Evolutionary conservation across 176 grass and related monocot species (phyloP).

Genomic region (Musa beccarii): DNA sequence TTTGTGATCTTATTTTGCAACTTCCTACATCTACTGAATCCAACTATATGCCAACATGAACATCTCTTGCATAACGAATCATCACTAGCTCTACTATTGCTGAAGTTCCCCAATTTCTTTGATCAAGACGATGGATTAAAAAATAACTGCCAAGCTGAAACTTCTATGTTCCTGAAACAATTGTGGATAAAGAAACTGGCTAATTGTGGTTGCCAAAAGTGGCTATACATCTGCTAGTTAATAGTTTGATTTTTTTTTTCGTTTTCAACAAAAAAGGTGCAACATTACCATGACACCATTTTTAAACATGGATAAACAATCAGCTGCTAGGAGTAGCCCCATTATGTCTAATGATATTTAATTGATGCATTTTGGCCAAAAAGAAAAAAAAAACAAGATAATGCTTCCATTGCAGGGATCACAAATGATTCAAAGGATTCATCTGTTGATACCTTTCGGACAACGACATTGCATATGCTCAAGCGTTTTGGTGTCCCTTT

Average conservation of each 20-base stretch:
- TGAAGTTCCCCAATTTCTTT: too few species aligned
- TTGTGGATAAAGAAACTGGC: background rate
- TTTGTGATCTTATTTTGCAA: too few species aligned
- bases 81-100: too few species aligned
- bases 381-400: background rate
- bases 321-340: background rate
- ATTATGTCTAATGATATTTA: background rate
- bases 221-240: background rate
- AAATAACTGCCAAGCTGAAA: too few species aligned
- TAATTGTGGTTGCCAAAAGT: background rate
- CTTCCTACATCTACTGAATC: too few species aligned
- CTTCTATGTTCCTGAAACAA: background rate
- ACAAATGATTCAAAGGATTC: slow-evolving; percentile 84
- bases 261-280: too few species aligned
- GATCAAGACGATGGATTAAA: too few species aligned
- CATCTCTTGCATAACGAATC: too few species aligned
- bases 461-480: slow-evolving; percentile 77
- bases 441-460: slow-evolving; percentile 63
- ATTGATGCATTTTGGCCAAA: too few species aligned
- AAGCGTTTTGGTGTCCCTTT: slow-evolving; percentile 81
- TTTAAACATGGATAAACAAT: background rate
- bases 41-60: too few species aligned
- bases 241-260: background rate
- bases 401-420: slow-evolving; percentile 46
- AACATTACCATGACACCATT: background rate